These are phyloP conservation scores for Brassica balearica DNA, from an alignment of 441 rosid genomes.

Conservation along the genomic window DNA sequence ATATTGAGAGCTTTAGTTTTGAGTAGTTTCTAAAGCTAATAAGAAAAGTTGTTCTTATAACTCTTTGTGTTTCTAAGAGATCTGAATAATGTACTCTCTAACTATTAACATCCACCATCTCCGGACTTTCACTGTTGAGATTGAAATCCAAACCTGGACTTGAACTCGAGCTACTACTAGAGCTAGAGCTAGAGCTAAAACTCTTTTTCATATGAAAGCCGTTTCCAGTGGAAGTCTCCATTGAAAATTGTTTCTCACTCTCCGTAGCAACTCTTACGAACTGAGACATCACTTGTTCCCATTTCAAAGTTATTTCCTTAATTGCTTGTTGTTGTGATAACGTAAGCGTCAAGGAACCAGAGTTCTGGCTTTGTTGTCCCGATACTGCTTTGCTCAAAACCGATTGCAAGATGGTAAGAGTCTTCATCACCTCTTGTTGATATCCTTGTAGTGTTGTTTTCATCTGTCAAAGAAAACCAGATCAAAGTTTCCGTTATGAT, in stretches of 20 bases:
- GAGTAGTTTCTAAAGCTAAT: too few species aligned
- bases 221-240: constrained; percentile 14
- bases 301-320: constrained; percentile 30
- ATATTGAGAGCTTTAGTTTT: too few species aligned
- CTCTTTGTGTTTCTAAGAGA: too few species aligned
- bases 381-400: constrained; percentile 31
- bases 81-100: constrained; percentile 17
- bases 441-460: constrained; percentile 40
- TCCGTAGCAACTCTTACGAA: constrained; percentile 35
- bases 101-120: constrained; percentile 10
- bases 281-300: constrained; percentile 40
- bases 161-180: neutral
- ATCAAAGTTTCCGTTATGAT: constrained; percentile 13
- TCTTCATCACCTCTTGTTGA: constrained; percentile 43
- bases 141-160: constrained; percentile 9
- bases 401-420: constrained; percentile 35
- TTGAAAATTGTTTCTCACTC: constrained; percentile 27
- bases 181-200: constrained; percentile 13
- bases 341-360: constrained; percentile 39
- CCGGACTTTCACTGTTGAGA: constrained; percentile 5
- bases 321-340: constrained; percentile 40
- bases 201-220: constrained; percentile 24
- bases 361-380: constrained; percentile 16
- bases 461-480: constrained; percentile 14
- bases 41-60: too few species aligned